Percentiles rank a stretch among this genome's conserved stretches.
phyloP scores from a whole-genome alignment of 2,329 filamentous ascomycete genomes.

The Mycocentrospora acerina region DNA sequence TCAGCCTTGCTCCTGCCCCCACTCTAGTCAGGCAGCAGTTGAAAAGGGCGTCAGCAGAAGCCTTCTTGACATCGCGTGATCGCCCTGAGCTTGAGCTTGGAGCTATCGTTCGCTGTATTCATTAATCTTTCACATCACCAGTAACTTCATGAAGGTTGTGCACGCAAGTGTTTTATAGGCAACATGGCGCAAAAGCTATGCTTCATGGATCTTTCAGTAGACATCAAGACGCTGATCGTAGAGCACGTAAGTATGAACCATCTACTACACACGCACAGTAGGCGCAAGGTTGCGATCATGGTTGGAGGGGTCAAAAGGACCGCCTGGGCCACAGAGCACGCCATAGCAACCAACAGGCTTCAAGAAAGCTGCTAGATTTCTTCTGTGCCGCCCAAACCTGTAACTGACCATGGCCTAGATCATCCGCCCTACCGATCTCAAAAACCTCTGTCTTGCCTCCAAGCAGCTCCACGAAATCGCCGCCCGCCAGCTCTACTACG shows the following conservation, averaged over 20 bases:
- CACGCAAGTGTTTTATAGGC: background rate
- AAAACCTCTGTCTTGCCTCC: constrained; percentile 50
- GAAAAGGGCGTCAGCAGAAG: background rate
- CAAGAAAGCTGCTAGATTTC: background rate
- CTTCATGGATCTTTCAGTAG: constrained; percentile 40
- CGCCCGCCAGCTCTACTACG: constrained; percentile 49
- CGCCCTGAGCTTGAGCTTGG: no score
- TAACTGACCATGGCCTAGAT: constrained; percentile 31
- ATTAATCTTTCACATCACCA: background rate
- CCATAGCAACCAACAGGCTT: background rate
- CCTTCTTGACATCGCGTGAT: background rate
- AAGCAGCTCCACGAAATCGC: constrained; percentile 51
- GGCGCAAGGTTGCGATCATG: background rate
- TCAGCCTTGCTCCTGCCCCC: background rate
- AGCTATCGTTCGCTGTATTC: no score
- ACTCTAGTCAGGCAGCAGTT: constrained; percentile 6
- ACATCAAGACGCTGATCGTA: constrained; percentile 44
- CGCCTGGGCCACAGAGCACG: no score
- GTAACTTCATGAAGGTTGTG: background rate
- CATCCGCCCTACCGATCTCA: constrained; percentile 50
- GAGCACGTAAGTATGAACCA: constrained; percentile 35
- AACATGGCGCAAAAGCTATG: constrained; percentile 30
- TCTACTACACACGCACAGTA: background rate
- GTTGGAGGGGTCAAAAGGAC: no score
- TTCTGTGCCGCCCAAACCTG: background rate